These are phyloP conservation scores for Nemania diffusa DNA, from an alignment of 2,329 filamentous ascomycete genomes.

Conservation along the genomic window DNA sequence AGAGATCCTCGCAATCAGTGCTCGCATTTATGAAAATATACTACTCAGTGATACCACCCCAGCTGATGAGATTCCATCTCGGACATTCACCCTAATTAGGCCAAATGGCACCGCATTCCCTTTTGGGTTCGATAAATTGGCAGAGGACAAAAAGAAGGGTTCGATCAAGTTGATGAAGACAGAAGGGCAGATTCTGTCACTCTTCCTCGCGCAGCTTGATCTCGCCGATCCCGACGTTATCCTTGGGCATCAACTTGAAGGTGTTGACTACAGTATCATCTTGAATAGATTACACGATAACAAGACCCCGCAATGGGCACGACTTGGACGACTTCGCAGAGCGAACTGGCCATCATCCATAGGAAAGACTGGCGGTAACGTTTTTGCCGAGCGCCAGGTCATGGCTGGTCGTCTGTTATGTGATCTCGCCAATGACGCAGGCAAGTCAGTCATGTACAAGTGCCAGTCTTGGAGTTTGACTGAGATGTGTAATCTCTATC, in stretches of 20 bases:
- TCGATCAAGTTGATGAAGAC: slow-evolving; percentile 83
- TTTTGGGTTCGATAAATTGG: slow-evolving; percentile 83
- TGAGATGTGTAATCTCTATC: slow-evolving; percentile 95
- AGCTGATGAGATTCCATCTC: slow-evolving; percentile 86
- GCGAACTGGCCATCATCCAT: slow-evolving; percentile 88
- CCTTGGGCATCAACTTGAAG: slow-evolving; percentile 94
- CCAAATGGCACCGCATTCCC: slow-evolving; percentile 82
- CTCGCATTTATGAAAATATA: slow-evolving; percentile 91
- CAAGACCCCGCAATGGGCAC: slow-evolving; percentile 94
- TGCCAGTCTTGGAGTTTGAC: slow-evolving; percentile 98
- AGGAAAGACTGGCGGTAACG: slow-evolving; percentile 85
- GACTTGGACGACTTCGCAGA: slow-evolving; percentile 86
- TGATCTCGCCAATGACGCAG: slow-evolving; percentile 94
- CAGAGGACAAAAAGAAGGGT: slow-evolving; percentile 76
- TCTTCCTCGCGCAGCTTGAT: slow-evolving; percentile 90
- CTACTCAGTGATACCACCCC: slow-evolving; percentile 87
- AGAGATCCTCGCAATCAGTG: slow-evolving; percentile 91
- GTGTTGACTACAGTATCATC: slow-evolving; percentile 93
- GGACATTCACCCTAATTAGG: slow-evolving; percentile 90
- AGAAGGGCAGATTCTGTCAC: slow-evolving; percentile 84
- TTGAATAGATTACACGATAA: slow-evolving; percentile 87
- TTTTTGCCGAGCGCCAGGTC: slow-evolving; percentile 92
- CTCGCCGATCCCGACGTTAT: slow-evolving; percentile 92
- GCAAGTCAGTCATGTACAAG: slow-evolving; percentile 96
- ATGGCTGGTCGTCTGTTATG: slow-evolving; percentile 90